phyloP scores from a whole-genome alignment of 2,329 filamentous ascomycete genomes.

The Botrytis medusae region DNA sequence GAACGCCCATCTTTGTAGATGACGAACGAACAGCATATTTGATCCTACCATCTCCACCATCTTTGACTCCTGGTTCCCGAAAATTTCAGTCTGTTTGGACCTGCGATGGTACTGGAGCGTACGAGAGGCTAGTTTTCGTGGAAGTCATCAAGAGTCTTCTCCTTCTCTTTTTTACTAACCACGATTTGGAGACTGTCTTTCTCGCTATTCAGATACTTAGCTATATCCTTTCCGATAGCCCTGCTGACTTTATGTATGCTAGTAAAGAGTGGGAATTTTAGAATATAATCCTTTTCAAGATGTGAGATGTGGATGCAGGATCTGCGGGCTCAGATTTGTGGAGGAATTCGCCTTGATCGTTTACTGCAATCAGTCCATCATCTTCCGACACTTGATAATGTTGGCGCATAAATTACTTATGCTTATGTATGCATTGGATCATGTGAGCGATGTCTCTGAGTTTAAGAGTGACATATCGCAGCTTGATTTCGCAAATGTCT shows the following conservation, averaged over 20 bases:
- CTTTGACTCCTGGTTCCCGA: background rate
- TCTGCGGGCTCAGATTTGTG: slow-evolving; percentile 26
- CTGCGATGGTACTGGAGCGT: background rate
- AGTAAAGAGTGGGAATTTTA: slow-evolving; percentile 39
- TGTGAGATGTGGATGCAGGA: slow-evolving; percentile 20
- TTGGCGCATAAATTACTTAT: slow-evolving; percentile 36
- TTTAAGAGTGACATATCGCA: slow-evolving; percentile 27
- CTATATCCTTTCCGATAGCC: slow-evolving; percentile 28
- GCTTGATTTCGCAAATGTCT: slow-evolving; percentile 39
- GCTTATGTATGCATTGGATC: slow-evolving; percentile 31
- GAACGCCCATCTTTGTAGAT: background rate
- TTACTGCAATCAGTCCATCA: slow-evolving; percentile 26
- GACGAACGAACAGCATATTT: background rate
- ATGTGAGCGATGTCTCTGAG: slow-evolving; percentile 31
- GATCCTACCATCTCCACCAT: background rate
- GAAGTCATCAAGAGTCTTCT: background rate
- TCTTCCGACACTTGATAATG: slow-evolving; percentile 38
- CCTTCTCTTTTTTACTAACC: slow-evolving; percentile 29
- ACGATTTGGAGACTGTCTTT: slow-evolving; percentile 31
- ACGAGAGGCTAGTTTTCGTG: background rate
- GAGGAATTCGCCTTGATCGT: slow-evolving; percentile 4
- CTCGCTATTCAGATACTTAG: slow-evolving; percentile 30
- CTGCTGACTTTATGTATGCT: slow-evolving; percentile 29
- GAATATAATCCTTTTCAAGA: slow-evolving; percentile 38
- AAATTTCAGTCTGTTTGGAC: background rate